These are phyloP conservation scores for Thermomucor indicae-seudaticae DNA, from an alignment of 371 early-diverging fungal genomes.

Conservation along the genomic window DNA sequence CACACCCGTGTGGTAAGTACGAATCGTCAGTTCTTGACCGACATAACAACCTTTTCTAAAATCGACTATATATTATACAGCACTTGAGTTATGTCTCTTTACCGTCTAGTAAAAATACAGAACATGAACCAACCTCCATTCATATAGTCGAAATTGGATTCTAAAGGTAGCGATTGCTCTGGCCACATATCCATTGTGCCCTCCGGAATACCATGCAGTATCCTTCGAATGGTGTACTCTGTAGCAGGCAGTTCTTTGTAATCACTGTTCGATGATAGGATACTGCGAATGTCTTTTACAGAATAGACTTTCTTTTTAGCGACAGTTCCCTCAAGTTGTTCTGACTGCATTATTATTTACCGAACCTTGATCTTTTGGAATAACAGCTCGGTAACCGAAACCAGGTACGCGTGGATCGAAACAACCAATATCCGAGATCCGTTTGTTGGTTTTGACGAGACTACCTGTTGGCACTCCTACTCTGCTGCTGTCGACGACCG, in stretches of 20 bases:
- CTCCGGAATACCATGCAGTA: slow-evolving; percentile 87
- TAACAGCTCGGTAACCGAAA: slow-evolving; percentile 58
- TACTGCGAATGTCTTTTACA: slow-evolving; percentile 13
- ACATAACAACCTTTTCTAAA: slow-evolving; percentile 97
- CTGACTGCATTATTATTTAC: background rate
- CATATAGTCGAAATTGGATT: slow-evolving; percentile 91
- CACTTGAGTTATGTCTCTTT: background rate
- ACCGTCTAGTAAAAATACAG: background rate
- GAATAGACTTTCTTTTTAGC: background rate
- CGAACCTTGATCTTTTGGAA: slow-evolving; percentile 21
- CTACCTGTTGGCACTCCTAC: slow-evolving; percentile 12
- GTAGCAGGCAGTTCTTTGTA: slow-evolving; percentile 42
- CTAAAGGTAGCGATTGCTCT: slow-evolving; percentile 78
- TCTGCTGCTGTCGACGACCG: background rate
- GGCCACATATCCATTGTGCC: slow-evolving; percentile 77
- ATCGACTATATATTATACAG: slow-evolving; percentile 59
- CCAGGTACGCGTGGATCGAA: slow-evolving; percentile 53
- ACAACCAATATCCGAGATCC: slow-evolving; percentile 50
- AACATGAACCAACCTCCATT: slow-evolving; percentile 60
- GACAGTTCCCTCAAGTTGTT: background rate
- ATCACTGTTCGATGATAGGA: slow-evolving; percentile 16
- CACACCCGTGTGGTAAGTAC: slow-evolving; percentile 94
- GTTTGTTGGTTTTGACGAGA: slow-evolving; percentile 36
- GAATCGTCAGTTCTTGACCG: slow-evolving; percentile 96
- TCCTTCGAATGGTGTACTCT: slow-evolving; percentile 76